Evolutionary conservation across 225 moss, liverwort and hornwort species (phyloP), one percentile per base, ranked within the genome.

Genomic region (Lunularia cruciata): DNA sequence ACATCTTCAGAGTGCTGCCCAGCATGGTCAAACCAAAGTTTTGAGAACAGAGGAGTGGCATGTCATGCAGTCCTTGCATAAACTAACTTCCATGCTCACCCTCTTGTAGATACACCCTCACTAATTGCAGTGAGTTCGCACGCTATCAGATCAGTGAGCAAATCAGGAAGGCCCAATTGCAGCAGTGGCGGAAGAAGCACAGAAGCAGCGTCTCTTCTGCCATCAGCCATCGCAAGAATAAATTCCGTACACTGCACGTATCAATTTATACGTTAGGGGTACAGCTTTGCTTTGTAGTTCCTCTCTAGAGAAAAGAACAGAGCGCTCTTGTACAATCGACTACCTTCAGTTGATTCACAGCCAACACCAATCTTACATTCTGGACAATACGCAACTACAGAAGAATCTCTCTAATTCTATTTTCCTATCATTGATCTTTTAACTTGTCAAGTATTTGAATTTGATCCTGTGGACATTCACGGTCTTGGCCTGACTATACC

Each of bases 161-260:
- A 77, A 71, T 81, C 91, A 55, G 80, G 89, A 80, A 94, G 82
- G 60, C 85, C 86, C 69, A 89, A 80, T 72, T 76, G 81, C 80
- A 91, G 70, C 68, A 94, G 79, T 23, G 79, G 72, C 34, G 94
- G 91, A 12, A 91, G 85, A 55, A 94, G 77, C 35, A 76, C 76
- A 63, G 80, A 84, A 66, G 83, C 75, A 9, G 86, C 84, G 82
- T 89, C 94, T 61, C 83, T 83, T 68, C 84, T 76, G 78, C 85
- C 85, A 71, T 94, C 94, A 72, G 91, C 91, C 85, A 94, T 88
- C 27, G 86, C 94, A 69, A 94, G 77, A 68, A 94, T 86, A 71
- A 94, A 83, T 79, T 91, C 89, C 36, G 86, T 83, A 76, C 94
- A 91, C 94, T 94, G 80, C 72, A 42, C 48, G 65, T 2, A 45